phyloP scores from a whole-genome alignment of 2,329 filamentous ascomycete genomes.

The Ophiobolus disseminans region DNA sequence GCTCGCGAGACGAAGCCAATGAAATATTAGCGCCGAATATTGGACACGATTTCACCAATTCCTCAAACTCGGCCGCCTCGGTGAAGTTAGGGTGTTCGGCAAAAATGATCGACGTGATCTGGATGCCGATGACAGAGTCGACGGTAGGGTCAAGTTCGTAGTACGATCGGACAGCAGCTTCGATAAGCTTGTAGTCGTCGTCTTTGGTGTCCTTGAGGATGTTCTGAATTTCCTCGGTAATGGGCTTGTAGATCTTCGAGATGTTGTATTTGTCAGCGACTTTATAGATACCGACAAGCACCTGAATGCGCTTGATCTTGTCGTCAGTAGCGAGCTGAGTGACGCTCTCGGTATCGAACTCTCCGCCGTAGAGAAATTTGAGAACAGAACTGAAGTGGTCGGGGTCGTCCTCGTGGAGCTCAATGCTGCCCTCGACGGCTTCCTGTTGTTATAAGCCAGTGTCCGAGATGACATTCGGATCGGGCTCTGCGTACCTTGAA shows the following conservation, averaged over 20 bases:
- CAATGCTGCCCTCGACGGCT: constrained; percentile 9
- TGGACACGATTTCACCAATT: no score
- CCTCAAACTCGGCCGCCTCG: no score
- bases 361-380: constrained; percentile 17
- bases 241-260: not conserved
- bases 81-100: no score
- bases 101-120: no score
- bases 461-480: not conserved
- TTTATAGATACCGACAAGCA: not conserved
- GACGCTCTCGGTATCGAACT: constrained; percentile 2
- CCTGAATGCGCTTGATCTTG: not conserved
- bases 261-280: not conserved
- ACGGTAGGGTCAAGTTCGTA: not conserved
- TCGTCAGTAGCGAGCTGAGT: not conserved
- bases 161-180: not conserved
- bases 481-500: constrained; percentile 12
- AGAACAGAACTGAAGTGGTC: constrained; percentile 16
- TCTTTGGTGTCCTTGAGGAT: not conserved
- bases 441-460: constrained; percentile 3
- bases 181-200: not conserved
- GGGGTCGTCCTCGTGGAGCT: constrained; percentile 21
- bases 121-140: no score
- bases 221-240: not conserved
- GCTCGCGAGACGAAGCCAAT: no score
- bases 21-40: no score